phyloP scores from a whole-genome alignment of 768 basidiomycete genomes.

The Coprinopsis sp. region DNA sequence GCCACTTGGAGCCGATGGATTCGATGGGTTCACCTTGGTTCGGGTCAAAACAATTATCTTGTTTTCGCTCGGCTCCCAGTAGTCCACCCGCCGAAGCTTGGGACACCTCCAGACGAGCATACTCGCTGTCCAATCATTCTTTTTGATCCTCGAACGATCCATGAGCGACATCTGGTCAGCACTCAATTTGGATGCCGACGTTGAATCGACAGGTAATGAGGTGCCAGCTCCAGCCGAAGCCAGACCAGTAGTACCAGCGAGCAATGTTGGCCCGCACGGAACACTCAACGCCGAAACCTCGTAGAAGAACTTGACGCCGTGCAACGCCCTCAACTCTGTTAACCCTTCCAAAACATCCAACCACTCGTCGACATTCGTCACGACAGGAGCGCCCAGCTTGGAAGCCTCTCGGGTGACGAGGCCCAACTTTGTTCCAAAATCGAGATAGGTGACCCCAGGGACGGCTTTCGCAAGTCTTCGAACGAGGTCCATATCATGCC shows the following conservation, averaged over 20 bases:
- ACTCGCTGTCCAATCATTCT: slow-evolving; percentile 63
- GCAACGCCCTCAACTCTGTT: slow-evolving; percentile 51
- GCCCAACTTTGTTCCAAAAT: slow-evolving; percentile 43
- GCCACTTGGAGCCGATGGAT: neutral
- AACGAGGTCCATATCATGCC: slow-evolving; percentile 61
- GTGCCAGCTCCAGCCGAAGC: neutral
- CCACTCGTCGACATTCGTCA: slow-evolving; percentile 55
- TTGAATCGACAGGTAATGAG: neutral
- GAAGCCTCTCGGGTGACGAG: slow-evolving; percentile 4
- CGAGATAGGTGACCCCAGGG: slow-evolving; percentile 50
- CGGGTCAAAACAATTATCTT: slow-evolving; percentile 47
- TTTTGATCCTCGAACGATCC: slow-evolving; percentile 58
- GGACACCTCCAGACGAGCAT: slow-evolving; percentile 60
- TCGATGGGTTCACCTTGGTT: slow-evolving; percentile 17
- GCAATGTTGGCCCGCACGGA: neutral
- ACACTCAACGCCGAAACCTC: slow-evolving; percentile 38
- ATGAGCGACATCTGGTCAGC: slow-evolving; percentile 37
- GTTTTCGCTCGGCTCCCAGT: slow-evolving; percentile 56
- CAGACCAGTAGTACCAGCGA: slow-evolving; percentile 12
- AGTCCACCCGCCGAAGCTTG: slow-evolving; percentile 57
- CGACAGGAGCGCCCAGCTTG: slow-evolving; percentile 17
- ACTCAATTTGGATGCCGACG: neutral
- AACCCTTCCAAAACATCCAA: slow-evolving; percentile 47
- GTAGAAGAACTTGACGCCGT: slow-evolving; percentile 65
- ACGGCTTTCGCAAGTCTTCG: slow-evolving; percentile 41